Evolutionary conservation across 202 grass and related monocot genomes (phyloP).

Genomic region (Schoenoplectus tabernaemontani): DNA sequence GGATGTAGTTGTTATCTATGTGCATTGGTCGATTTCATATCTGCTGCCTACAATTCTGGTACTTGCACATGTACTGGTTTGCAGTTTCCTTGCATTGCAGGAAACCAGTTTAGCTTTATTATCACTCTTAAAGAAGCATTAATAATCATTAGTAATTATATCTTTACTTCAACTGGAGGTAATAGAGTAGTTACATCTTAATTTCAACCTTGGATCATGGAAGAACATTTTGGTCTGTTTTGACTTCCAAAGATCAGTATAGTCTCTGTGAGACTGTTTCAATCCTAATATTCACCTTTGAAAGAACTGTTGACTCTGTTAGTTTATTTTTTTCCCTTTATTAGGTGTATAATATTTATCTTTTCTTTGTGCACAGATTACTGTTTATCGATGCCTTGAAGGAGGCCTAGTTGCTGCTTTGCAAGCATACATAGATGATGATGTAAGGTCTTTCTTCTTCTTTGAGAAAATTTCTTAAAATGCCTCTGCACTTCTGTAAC

Average conservation of each 20-base stretch:
- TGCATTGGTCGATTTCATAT: background rate
- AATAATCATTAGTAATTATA: background rate
- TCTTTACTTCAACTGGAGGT: background rate
- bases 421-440: slow-evolving; percentile 78
- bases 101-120: background rate
- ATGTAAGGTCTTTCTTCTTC: slow-evolving; percentile 45
- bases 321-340: background rate
- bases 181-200: background rate
- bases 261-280: background rate
- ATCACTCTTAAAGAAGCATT: background rate
- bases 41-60: background rate
- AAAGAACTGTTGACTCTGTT: background rate
- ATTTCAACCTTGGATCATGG: background rate
- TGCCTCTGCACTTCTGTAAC: background rate
- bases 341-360: background rate
- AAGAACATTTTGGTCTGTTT: background rate
- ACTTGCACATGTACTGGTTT: background rate
- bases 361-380: slow-evolving; percentile 47
- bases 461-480: background rate
- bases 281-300: background rate
- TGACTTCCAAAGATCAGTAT: background rate
- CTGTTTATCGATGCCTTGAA: slow-evolving; percentile 82
- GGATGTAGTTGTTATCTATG: background rate
- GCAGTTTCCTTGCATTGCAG: background rate
- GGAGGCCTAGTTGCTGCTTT: slow-evolving; percentile 63